These are phyloP conservation scores for Aspergillus haitiensis DNA, from an alignment of 495 filamentous ascomycete genomes.

Conservation along the genomic window DNA sequence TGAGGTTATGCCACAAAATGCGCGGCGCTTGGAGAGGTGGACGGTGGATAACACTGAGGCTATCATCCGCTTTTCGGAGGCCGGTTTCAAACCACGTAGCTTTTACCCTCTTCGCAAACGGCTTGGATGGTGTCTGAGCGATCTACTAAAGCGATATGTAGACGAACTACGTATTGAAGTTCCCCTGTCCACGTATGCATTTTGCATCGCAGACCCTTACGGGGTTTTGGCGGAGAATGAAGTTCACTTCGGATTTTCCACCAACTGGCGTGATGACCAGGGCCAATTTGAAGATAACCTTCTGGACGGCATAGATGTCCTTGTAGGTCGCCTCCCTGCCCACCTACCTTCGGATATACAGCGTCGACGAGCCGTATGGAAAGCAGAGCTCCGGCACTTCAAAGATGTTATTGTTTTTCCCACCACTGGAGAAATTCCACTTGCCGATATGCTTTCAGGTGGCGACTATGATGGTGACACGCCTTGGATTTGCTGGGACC, in stretches of 20 bases:
- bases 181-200: constrained; percentile 71
- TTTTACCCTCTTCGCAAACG: constrained; percentile 60
- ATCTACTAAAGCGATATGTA: constrained; percentile 55
- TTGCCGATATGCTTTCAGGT: constrained; percentile 82
- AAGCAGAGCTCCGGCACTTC: constrained; percentile 67
- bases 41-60: constrained; percentile 33
- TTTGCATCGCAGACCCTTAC: constrained; percentile 79
- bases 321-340: constrained; percentile 84
- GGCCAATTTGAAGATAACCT: constrained; percentile 60
- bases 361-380: constrained; percentile 62
- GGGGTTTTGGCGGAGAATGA: constrained; percentile 70
- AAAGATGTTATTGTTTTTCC: constrained; percentile 89
- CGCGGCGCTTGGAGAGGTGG: constrained; percentile 40
- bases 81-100: constrained; percentile 63
- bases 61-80: constrained; percentile 45
- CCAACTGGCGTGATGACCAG: constrained; percentile 53
- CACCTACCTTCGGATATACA: constrained; percentile 84
- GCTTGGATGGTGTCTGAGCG: constrained; percentile 53
- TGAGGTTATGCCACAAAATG: constrained; percentile 23
- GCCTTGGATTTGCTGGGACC: constrained; percentile 91
- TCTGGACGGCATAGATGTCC: constrained; percentile 68
- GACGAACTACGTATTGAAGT: constrained; percentile 70
- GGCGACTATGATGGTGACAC: constrained; percentile 95
- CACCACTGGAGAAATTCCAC: constrained; percentile 61
- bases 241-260: constrained; percentile 78